Evolutionary conservation across 768 basidiomycete genomes (phyloP), one percentile per base, ranked within the genome.

Genomic region (Asterophora parasitica): DNA sequence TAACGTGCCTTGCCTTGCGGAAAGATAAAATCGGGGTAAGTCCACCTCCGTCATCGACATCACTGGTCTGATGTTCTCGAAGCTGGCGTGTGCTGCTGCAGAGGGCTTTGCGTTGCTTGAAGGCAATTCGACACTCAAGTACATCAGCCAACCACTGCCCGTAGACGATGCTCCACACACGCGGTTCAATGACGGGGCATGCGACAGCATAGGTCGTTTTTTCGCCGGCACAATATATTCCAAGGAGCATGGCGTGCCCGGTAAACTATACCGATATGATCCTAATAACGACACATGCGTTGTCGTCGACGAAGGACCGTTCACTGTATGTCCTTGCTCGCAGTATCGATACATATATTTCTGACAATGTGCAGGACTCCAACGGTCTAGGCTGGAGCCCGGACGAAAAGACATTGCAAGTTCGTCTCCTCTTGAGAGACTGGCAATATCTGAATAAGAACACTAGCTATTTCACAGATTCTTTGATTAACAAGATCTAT

Each of bases 111-210:
- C 74, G 8, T 38, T 79, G 23, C 65, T 83, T 23, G 70, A 75
- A 42, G 61, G 61, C 23, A 60, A 69, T 46, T 70, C 75, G 11
- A 66, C 55, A 15, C 57, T 81, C 19, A 65, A 62, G 30, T 79
- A 83, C 61, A 60, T 87, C 50, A 68, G 64, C 47, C 62, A 72
- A 61, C 82, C 84, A 10, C 57, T 85, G 6, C 64, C 72, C n/a
- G 53, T 60, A 8, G 59, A 67, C 17, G 66, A 77, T 31, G 55
- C 57, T 9, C 61, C 67, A 2, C 66, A 75, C 52, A 77, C 74
- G 23, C 74, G 84, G 35, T 83, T 86, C 66, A 85, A 87, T 64
- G 84, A 85, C 56, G 85, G 83, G 30, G 82, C 72, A 2, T 86
- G 85, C 58, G 83, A 85, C 56, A 72, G 66, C 48, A 66, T 72